These are phyloP conservation scores for Halenospora varia DNA, from an alignment of 495 filamentous ascomycete genomes.

Conservation along the genomic window DNA sequence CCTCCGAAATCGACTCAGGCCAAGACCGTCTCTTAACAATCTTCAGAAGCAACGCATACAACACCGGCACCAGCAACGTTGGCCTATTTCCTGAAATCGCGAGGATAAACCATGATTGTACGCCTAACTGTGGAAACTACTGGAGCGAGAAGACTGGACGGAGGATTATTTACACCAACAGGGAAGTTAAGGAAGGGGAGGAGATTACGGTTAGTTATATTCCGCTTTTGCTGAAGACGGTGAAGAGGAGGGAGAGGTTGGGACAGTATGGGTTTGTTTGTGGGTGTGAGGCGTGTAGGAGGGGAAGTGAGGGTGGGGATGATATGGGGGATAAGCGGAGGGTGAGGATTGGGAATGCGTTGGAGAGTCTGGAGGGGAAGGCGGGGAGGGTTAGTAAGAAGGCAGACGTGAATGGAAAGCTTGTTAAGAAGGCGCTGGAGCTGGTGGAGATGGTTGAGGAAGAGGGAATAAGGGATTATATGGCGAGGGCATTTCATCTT, in stretches of 20 bases:
- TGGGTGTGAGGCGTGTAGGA: conserved; percentile 13
- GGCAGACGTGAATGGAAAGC: background rate
- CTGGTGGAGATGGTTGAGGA: conserved; percentile 11
- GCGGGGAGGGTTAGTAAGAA: background rate
- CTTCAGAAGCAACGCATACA: conserved; percentile 22
- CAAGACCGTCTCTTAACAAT: conserved; percentile 13
- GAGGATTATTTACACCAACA: conserved; percentile 31
- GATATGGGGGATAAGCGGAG: conserved; percentile 8
- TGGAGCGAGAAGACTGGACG: conserved; percentile 30
- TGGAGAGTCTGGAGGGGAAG: conserved; percentile 9
- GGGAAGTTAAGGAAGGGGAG: conserved; percentile 29
- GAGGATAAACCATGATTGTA: conserved; percentile 37
- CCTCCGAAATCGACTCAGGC: conserved; percentile 4
- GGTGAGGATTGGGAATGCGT: conserved; percentile 1
- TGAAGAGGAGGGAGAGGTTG: conserved; percentile 7
- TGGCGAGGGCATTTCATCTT: conserved; percentile 4
- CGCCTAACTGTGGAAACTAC: conserved; percentile 29
- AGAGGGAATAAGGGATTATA: conserved; percentile 12
- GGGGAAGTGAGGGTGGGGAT: background rate
- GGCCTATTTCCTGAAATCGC: conserved; percentile 31
- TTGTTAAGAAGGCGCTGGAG: background rate
- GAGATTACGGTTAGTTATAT: conserved; percentile 36
- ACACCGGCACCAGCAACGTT: conserved; percentile 1
- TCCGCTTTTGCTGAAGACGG: conserved; percentile 10
- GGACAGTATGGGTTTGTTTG: conserved; percentile 23